A percentile compares a stretch with the other conserved stretches of the same genome.
Conservation (phyloP, 139 green algal genomes). For the Ettlia oleoabundans region DNA sequence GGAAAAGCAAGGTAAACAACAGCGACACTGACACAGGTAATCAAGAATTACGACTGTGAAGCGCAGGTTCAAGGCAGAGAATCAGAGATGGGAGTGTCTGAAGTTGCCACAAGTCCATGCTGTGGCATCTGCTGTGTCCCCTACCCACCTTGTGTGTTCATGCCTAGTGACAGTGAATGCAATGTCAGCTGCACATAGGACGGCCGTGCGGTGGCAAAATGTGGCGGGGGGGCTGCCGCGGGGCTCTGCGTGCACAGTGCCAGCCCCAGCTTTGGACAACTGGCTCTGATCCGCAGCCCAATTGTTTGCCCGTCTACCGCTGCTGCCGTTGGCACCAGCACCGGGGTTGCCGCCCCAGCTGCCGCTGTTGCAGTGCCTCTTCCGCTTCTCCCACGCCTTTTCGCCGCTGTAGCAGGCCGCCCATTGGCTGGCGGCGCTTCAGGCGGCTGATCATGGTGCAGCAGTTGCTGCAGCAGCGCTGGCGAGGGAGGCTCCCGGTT, state of each 20-base stretch:
- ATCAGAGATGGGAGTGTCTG: no score
- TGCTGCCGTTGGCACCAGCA: neutral
- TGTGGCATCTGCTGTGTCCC: no score
- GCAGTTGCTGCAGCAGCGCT: conserved; percentile 22
- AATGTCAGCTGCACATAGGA: conserved; percentile 43
- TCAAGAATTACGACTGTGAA: no score
- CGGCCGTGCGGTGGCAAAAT: neutral
- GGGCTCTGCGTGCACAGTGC: conserved; percentile 31
- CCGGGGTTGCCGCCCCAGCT: conserved; percentile 1
- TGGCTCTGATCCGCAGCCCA: conserved; percentile 13
- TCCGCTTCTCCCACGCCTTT: no score
- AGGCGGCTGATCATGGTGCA: conserved; percentile 39
- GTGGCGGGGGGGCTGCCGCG: neutral
- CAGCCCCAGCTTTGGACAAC: conserved; percentile 60
- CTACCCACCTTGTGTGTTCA: conserved; percentile 19
- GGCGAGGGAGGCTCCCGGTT: neutral
- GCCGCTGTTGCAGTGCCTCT: neutral
- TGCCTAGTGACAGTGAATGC: conserved; percentile 2
- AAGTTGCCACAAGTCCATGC: no score
- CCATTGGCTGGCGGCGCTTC: neutral
- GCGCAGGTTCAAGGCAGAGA: no score
- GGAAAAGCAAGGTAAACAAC: no score
- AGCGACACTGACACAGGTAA: no score
- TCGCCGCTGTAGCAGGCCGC: no score
- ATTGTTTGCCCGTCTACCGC: neutral